A percentile compares a stretch with the other conserved stretches of the same genome.
Evolutionary conservation across 495 filamentous ascomycete species (phyloP).

Genomic region (Penicillium daleae): DNA sequence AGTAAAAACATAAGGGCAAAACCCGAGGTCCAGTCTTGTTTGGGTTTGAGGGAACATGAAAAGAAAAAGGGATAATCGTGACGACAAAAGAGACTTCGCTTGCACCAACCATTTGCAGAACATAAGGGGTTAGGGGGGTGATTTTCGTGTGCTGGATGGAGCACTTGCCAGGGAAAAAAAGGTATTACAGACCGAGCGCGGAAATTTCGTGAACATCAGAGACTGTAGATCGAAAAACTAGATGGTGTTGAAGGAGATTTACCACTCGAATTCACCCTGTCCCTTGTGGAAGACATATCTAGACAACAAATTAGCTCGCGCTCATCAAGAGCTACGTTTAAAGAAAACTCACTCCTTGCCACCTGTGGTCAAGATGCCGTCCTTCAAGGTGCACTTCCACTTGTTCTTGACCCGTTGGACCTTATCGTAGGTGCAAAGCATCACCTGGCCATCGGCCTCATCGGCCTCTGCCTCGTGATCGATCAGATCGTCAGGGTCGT

Average conservation of each 20-base stretch:
- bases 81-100: slow-evolving; percentile 21
- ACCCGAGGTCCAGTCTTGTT: slow-evolving; percentile 12
- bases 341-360: slow-evolving; percentile 78
- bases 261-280: slow-evolving; percentile 97
- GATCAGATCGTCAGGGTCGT: slow-evolving; percentile 86
- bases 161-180: slow-evolving; percentile 9
- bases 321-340: not conserved
- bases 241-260: slow-evolving; percentile 26
- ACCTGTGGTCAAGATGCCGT: slow-evolving; percentile 89
- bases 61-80: slow-evolving; percentile 19
- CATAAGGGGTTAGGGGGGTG: slow-evolving; percentile 12
- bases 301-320: slow-evolving; percentile 10
- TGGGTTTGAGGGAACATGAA: slow-evolving; percentile 10
- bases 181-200: slow-evolving; percentile 24
- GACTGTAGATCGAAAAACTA: not conserved
- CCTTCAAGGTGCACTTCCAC: slow-evolving; percentile 99
- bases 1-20: slow-evolving; percentile 7
- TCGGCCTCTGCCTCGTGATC: slow-evolving; percentile 78
- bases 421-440: slow-evolving; percentile 99
- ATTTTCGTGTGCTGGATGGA: slow-evolving; percentile 22
- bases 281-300: slow-evolving; percentile 98
- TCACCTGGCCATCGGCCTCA: slow-evolving; percentile 81
- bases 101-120: slow-evolving; percentile 22
- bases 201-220: slow-evolving; percentile 15
- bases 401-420: slow-evolving; percentile 99